These are phyloP conservation scores for Fusarium agapanthi DNA, from an alignment of 2,329 filamentous ascomycete genomes.

Conservation along the genomic window DNA sequence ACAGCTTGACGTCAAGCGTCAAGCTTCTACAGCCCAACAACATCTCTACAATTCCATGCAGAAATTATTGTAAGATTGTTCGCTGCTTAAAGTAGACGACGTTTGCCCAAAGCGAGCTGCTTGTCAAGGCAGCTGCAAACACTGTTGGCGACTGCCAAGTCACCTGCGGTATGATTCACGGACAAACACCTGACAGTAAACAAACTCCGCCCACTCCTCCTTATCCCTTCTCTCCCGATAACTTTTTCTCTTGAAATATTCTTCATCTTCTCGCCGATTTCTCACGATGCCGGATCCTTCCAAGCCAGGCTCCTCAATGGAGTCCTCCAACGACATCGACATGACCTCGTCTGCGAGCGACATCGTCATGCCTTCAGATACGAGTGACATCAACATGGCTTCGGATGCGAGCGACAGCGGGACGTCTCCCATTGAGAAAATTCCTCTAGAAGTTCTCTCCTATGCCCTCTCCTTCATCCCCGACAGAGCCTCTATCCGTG, in stretches of 20 bases:
- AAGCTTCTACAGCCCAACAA: not conserved
- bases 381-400: not conserved
- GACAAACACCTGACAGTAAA: not conserved
- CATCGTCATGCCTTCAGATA: not conserved
- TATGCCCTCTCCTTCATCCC: slow-evolving; percentile 3
- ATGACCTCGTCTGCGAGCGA: not conserved
- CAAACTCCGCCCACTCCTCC: not conserved
- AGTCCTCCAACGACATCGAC: not conserved
- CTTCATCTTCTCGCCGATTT: not conserved
- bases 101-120: not conserved
- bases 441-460: slow-evolving; percentile 2
- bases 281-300: not conserved
- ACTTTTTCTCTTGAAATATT: not conserved
- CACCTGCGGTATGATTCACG: not conserved
- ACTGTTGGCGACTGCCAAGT: not conserved
- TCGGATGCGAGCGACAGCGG: too few relatives aligned
- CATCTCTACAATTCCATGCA: not conserved
- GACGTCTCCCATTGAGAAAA: not conserved
- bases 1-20: not conserved
- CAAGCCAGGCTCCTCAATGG: not conserved
- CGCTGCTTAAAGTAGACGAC: not conserved
- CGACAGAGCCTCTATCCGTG: not conserved
- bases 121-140: not conserved
- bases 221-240: not conserved
- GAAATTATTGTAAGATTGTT: too few relatives aligned